Evolutionary conservation across 2,329 filamentous ascomycete genomes (phyloP).

Genomic region (Cordyceps farinosa): DNA sequence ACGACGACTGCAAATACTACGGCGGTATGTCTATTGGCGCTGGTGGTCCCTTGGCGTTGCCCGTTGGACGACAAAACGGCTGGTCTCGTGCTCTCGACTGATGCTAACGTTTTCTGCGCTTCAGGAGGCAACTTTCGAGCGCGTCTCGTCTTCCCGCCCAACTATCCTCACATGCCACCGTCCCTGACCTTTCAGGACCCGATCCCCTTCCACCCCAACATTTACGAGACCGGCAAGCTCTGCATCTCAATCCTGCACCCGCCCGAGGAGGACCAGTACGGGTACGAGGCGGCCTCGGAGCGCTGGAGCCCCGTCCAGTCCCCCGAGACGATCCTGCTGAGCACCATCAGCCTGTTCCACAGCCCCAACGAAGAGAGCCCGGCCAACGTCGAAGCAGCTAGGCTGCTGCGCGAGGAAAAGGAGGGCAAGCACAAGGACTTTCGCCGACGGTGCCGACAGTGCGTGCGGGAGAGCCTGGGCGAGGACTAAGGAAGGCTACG

Average conservation of each 20-base stretch:
- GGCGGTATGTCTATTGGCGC: slow-evolving; percentile 61
- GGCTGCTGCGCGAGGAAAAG: slow-evolving; percentile 77
- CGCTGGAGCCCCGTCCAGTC: slow-evolving; percentile 94
- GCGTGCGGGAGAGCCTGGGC: slow-evolving; percentile 77
- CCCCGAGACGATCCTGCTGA: slow-evolving; percentile 88
- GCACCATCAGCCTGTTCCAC: slow-evolving; percentile 86
- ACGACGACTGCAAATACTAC: slow-evolving; percentile 88
- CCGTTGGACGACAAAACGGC: not conserved
- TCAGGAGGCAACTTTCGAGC: slow-evolving; percentile 90
- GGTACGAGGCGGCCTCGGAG: slow-evolving; percentile 87
- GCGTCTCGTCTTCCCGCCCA: slow-evolving; percentile 73
- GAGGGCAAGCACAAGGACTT: slow-evolving; percentile 65
- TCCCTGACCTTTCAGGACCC: slow-evolving; percentile 82
- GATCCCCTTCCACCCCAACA: slow-evolving; percentile 89
- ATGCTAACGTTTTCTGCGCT: not conserved
- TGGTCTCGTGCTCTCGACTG: slow-evolving; percentile 1
- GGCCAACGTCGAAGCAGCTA: slow-evolving; percentile 90
- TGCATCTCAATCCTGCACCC: slow-evolving; percentile 98
- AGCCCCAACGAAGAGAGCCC: slow-evolving; percentile 94
- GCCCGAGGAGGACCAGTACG: slow-evolving; percentile 88
- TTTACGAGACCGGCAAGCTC: slow-evolving; percentile 81
- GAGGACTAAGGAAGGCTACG: slow-evolving; percentile 49
- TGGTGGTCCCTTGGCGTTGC: not conserved
- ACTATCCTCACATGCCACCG: slow-evolving; percentile 85
- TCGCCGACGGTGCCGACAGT: slow-evolving; percentile 70